These are phyloP conservation scores for Huntiella abstrusa DNA, from an alignment of 2,329 filamentous ascomycete species.

Conservation along the genomic window DNA sequence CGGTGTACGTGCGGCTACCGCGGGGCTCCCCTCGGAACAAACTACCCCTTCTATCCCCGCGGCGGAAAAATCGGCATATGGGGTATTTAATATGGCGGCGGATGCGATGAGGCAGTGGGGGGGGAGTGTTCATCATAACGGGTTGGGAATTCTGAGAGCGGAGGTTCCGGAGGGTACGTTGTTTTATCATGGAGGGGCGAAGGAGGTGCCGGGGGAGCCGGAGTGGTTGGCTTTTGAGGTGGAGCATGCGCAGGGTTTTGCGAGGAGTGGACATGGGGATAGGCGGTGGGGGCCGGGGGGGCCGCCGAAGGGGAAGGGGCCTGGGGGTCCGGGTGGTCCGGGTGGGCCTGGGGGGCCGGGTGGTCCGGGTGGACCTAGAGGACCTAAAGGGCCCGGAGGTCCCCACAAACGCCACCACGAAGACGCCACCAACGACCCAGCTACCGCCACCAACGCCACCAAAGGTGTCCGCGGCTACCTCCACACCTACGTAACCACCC, in stretches of 20 bases:
- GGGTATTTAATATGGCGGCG: conserved; percentile 56
- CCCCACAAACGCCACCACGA: not conserved
- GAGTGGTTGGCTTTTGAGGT: conserved; percentile 65
- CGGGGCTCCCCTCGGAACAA: not conserved
- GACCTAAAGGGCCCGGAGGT: not conserved
- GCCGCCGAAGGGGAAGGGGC: not conserved
- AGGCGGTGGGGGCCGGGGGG: not conserved
- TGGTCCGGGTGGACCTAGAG: no score
- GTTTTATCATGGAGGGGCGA: conserved; percentile 45
- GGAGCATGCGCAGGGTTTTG: conserved; percentile 52
- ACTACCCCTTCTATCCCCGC: conserved; percentile 18
- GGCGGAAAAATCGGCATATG: conserved; percentile 34
- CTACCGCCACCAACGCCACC: conserved; percentile 9
- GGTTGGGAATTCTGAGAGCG: conserved; percentile 51
- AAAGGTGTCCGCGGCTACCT: conserved; percentile 33
- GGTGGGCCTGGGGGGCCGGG: not conserved
- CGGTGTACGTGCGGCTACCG: not conserved
- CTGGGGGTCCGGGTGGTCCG: not conserved
- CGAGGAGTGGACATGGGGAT: conserved; percentile 17
- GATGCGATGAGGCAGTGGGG: conserved; percentile 59
- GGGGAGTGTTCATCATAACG: conserved; percentile 54
- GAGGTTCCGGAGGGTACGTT: conserved; percentile 44
- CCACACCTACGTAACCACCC: conserved; percentile 43
- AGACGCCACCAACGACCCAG: conserved; percentile 2
- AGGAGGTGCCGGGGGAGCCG: conserved; percentile 27